Evolutionary conservation across 108 stramenopile species (phyloP), one percentile per base, ranked within the genome.

Genomic region (Tribonema minus): DNA sequence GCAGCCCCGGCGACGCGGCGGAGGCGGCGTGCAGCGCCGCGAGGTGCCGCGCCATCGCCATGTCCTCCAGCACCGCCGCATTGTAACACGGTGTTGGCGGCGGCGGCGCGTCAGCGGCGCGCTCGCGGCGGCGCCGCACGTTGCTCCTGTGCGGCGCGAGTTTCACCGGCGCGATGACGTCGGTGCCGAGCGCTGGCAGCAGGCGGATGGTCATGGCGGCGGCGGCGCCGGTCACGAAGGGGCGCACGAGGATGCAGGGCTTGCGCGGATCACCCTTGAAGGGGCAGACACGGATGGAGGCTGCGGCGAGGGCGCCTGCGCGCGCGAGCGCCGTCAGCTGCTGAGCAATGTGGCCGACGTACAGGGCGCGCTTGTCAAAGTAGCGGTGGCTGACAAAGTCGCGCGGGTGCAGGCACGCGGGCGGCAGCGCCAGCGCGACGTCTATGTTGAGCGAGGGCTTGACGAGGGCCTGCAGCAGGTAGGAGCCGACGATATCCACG

Each of bases 1-100:
- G 76, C 38, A 78, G 36, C 20, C 64, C 76, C 37, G 54, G 29
- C 2, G 39, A 62, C 2, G 54, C 67, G 25, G 64, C 61, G 12
- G 37, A 37, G 39, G 66, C 41, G n/a, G 41, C 61, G 67, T 78
- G 76, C 30, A 78, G 67, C 20, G 67, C 67, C n/a, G 67, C 59
- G 31, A 78, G 68, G 39, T 68, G 76, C 5, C 31, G 41, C 40
- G 32, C 60, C 30, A 61, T 33, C 37, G 65, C 58, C 76, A 84
- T 82, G 69, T 84, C 83, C 37, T 84, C 83, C 27, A 84, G 29
- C 4, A 84, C 70, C 64, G 81, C 81, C 12, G 36, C 72, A 12
- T 84, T 84, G 82, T 84, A 84, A n/a, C 76, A 61, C 12, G 83
- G 83, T 32, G 83, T 84, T 15, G 76, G 32, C 9, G 81, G 68